phyloP scores from a whole-genome alignment of 75 land plant genomes.

The Larix kaempferi region DNA sequence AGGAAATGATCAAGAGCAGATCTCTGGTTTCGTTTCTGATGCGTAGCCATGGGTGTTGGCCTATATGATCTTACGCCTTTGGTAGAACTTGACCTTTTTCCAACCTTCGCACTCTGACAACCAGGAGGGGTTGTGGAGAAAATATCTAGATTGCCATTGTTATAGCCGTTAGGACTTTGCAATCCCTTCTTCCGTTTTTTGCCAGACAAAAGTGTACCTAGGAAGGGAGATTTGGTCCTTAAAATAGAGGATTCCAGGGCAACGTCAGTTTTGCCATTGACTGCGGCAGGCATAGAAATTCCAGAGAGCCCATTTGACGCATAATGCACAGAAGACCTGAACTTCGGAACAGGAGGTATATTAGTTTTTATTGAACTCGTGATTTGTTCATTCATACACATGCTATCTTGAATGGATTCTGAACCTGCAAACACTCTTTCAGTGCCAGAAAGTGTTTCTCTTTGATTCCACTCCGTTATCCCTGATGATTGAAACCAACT shows the following conservation, averaged over 20 bases:
- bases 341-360: slow-evolving; percentile 9
- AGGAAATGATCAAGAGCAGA: background rate
- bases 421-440: background rate
- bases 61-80: slow-evolving; percentile 10
- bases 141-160: background rate
- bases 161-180: background rate
- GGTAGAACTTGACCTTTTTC: background rate
- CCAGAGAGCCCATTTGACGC: background rate
- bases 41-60: background rate
- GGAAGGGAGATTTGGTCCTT: background rate
- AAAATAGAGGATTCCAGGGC: background rate
- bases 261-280: background rate
- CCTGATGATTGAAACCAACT: slow-evolving; percentile 1
- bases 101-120: background rate
- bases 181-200: background rate
- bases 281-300: background rate
- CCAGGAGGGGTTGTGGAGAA: background rate
- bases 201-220: background rate
- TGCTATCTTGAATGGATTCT: background rate
- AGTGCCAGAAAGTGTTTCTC: too few species aligned
- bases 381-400: background rate
- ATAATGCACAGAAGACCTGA: background rate
- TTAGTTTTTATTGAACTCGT: background rate
- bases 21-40: background rate
- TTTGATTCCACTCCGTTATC: background rate